Conservation (phyloP, 805 yeast genomes). For the Kazachstania kunashirensis region DNA sequence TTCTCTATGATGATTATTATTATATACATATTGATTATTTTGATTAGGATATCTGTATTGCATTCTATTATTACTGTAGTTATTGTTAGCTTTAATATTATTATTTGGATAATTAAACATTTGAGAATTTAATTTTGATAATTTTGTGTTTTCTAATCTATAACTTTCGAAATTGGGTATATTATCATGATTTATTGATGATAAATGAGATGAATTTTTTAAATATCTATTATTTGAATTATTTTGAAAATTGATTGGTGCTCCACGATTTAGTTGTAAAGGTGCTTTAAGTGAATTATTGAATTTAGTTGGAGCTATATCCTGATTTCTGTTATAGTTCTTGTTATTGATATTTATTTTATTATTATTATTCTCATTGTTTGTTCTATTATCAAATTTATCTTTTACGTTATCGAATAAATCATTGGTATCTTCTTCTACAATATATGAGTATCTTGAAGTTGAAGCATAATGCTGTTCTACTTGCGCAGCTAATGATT, state of each 20-base stretch:
- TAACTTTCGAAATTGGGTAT: slow-evolving; percentile 4
- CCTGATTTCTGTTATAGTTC: not conserved
- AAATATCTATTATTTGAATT: not conserved
- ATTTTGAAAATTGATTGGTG: not conserved
- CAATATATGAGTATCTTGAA: slow-evolving; percentile 27
- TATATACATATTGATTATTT: not conserved
- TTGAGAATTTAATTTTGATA: not conserved
- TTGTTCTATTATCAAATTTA: not conserved
- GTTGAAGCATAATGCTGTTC: slow-evolving; percentile 23
- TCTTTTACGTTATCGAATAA: not conserved
- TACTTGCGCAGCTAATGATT: slow-evolving; percentile 15
- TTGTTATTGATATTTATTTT: not conserved
- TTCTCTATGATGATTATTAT: no score
- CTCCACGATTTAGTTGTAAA: not conserved
- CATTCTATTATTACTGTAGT: not conserved
- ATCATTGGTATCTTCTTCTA: slow-evolving; percentile 21
- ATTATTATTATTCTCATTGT: not conserved
- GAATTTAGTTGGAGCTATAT: not conserved
- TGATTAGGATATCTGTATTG: not conserved
- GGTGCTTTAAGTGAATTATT: not conserved
- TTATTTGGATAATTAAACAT: not conserved
- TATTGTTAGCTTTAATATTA: not conserved
- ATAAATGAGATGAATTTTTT: no score
- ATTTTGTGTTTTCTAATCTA: slow-evolving; percentile 2
- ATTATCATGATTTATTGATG: not conserved